These are phyloP conservation scores for Fusarium vanettenii DNA, from an alignment of 2,329 filamentous ascomycete genomes.

Conservation along the genomic window DNA sequence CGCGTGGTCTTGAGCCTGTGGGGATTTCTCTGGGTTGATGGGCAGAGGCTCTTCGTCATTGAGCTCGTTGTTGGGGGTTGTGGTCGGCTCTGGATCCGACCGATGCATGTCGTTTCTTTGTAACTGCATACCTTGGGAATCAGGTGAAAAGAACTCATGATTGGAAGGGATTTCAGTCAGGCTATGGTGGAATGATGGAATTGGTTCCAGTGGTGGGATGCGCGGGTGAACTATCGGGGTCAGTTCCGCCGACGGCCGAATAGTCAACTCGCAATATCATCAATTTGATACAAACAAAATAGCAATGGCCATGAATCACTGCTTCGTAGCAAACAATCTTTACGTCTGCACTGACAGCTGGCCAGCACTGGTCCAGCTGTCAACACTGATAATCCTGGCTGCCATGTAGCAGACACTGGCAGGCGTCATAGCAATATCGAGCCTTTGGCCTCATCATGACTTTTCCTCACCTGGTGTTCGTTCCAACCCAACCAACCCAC, in stretches of 20 bases:
- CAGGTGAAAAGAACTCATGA: conserved; percentile 8
- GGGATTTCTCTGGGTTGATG: conserved; percentile 10
- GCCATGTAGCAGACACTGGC: not conserved
- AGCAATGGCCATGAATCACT: not conserved
- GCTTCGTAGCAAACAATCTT: not conserved
- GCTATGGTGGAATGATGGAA: not conserved
- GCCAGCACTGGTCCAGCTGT: not conserved
- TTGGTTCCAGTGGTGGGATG: not conserved
- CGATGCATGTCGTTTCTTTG: not conserved
- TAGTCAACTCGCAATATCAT: not conserved
- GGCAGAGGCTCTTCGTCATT: conserved; percentile 12
- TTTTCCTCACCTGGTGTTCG: not conserved
- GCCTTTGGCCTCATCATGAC: not conserved
- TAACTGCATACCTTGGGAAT: not conserved
- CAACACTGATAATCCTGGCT: not conserved
- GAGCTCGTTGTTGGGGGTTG: not conserved
- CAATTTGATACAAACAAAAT: not conserved
- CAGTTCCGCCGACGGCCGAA: not conserved
- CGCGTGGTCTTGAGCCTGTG: conserved; percentile 22
- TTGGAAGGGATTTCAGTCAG: not conserved
- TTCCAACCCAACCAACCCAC: not conserved
- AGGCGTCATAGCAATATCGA: not conserved
- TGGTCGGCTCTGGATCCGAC: not conserved
- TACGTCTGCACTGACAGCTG: not conserved
- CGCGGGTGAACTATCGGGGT: not conserved